Conservation (phyloP, 495 filamentous ascomycete genomes). For the Talaromyces thailandensis region DNA sequence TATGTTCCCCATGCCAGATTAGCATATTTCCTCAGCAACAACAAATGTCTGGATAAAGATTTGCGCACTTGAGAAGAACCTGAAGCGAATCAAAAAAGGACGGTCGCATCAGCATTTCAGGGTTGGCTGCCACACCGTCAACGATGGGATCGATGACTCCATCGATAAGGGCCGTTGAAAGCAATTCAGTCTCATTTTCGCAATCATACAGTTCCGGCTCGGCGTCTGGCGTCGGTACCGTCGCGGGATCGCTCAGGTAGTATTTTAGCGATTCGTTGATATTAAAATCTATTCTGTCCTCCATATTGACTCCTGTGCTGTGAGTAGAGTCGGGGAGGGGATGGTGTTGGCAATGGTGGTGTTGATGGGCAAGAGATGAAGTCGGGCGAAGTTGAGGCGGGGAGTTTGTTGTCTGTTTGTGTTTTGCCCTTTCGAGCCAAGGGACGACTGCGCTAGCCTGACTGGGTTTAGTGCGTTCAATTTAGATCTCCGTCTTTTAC, state of each 20-base stretch:
- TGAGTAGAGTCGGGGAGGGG: background rate
- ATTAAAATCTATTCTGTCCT: constrained; percentile 70
- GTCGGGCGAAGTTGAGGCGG: constrained; percentile 9
- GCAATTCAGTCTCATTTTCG: constrained; percentile 81
- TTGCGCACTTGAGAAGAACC: constrained; percentile 84
- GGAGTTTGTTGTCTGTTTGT: constrained; percentile 23
- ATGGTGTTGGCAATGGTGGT: background rate
- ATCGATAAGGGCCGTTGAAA: constrained; percentile 70
- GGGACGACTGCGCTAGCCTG: background rate
- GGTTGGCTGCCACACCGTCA: constrained; percentile 84
- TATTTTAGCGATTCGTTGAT: constrained; percentile 92
- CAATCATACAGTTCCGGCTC: constrained; percentile 78
- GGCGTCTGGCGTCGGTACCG: constrained; percentile 79
- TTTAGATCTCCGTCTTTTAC: background rate
- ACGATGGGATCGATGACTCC: constrained; percentile 83
- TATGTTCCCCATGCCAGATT: constrained; percentile 35
- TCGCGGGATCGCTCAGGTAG: constrained; percentile 85
- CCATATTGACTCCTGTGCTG: constrained; percentile 48
- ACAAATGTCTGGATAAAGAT: constrained; percentile 10
- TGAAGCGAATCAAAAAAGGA: constrained; percentile 85
- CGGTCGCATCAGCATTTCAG: constrained; percentile 72
- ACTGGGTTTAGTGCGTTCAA: background rate
- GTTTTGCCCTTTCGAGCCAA: constrained; percentile 16
- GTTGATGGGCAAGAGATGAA: background rate
- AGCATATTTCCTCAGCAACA: constrained; percentile 49